Base-by-base conservation (phyloP, 2,329 filamentous ascomycete genomes). In the Trichoderma breve region DNA sequence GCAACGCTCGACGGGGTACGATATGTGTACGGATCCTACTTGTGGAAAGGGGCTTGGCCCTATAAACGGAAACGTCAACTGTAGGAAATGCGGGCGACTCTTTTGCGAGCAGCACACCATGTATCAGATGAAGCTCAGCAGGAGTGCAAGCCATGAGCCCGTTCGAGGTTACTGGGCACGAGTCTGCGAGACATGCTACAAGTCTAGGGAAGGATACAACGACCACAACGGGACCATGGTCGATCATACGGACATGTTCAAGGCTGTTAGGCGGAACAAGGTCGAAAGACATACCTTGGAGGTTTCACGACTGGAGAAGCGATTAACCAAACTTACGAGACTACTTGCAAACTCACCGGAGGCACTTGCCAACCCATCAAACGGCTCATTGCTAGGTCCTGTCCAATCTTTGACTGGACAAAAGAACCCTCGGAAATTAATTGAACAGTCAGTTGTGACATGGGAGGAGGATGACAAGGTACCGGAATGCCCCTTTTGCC, bases 121-220 rank as follows among this genome's bases (percentile, higher is more conserved):
- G 95, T 99, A 98, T 79, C 95, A 99, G 84, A 98, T 98, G 93
- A 98, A 97, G 84, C 86, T 99, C 12, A 97, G 95, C 9, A 87
- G 95, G 70, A 92, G 94, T 34, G 96, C 96, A 4, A 88, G 91
- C 72, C 94, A 98, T 81, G 96, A 99, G 74, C 95, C 96, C 0
- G 89, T 96, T 1, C 86, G 95, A 73, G 96, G 96, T 8, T 89
- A 93, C 76, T 99, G 96, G 96, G 97, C 93, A 76, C 86, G 96
- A 66, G 95, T 98, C 2, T 99, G 96, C 79, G 96, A 99, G 84
- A 98, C 96, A n/a, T 99, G 96, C 83, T 99, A 96, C 84, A 98
- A 98, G 83, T 97, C 94, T 66, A 89, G 96, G 77, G 93, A 95
- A 30, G 96, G 96, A 4, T 99, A 99, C 82, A 97, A 97, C 79